Evolutionary conservation across 805 yeast species (phyloP), one percentile per base, ranked within the genome.

Genomic region (Kuraishia borneana): DNA sequence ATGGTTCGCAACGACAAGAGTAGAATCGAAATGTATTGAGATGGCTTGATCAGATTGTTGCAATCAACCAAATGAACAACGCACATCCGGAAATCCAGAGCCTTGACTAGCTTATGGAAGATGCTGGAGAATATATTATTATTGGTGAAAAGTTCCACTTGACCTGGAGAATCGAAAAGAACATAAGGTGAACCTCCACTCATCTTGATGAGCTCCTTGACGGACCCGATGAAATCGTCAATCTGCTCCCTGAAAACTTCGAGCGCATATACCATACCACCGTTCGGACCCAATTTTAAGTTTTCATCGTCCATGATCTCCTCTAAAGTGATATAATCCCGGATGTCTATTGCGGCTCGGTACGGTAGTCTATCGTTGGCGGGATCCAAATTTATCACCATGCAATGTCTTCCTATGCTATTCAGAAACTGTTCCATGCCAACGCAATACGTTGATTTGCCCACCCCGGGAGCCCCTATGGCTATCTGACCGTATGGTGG

Each of bases 401-500:
- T 66, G 32, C 83, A 76, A 46, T 83, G 81, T 39, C 99, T 64
- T 5, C 99, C 99, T 34, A 94, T 87, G 2, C 97, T 95, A 39
- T 83, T 80, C 46, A 89, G 68, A 55, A 92, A 92, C 61, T 92
- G 97, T 42, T 71, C 71, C 76, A 89, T 76, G 29, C 98, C 99
- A 53, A 76, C 65, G 54, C 96, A 88, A 53, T 84, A 92, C 0
- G 98, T 94, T 0, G 96, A 83, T 50, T 92, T 92, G 1, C 99
- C 99, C 0, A 95, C 71, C 1, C 98, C 99, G 1, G 99, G 99
- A 0, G 98, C 97, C 0, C 99, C 99, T 26, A 92, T 85, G 7
- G 89, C 88, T 7, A 92, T 73, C 58, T 92, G 96, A 3, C 94
- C 96, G 55, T 83, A 83, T 10, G 61, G 58, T 6, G 76, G 62